Evolutionary conservation across 768 basidiomycete genomes (phyloP).

Genomic region (Kwoniella heveanensis): DNA sequence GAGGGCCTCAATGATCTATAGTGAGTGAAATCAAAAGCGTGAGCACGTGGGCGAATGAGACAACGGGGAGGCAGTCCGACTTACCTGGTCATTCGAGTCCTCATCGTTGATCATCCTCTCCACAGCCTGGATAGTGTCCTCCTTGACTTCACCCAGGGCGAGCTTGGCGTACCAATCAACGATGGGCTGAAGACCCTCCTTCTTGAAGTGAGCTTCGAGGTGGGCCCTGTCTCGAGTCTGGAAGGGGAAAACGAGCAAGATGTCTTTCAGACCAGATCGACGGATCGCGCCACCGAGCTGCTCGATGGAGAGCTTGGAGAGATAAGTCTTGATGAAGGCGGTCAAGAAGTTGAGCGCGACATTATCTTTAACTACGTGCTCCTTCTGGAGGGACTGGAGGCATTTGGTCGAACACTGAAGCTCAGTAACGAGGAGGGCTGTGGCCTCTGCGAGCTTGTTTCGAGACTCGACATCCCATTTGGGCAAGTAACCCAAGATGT

Average conservation of each 20-base stretch:
- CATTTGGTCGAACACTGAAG: constrained; percentile 77
- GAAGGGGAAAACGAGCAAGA: constrained; percentile 77
- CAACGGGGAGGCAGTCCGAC: neutral
- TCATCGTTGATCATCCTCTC: constrained; percentile 65
- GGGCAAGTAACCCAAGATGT: constrained; percentile 70
- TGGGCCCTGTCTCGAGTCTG: constrained; percentile 73
- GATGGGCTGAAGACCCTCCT: constrained; percentile 73
- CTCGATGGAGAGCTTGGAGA: constrained; percentile 81
- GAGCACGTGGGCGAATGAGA: constrained; percentile 6
- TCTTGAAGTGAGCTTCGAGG: constrained; percentile 85
- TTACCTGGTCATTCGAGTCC: constrained; percentile 70
- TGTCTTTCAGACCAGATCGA: constrained; percentile 78
- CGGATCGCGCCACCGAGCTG: constrained; percentile 80
- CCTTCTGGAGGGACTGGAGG: constrained; percentile 81
- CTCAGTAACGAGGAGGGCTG: constrained; percentile 80
- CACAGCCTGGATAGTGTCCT: constrained; percentile 69
- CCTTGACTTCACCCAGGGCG: constrained; percentile 79
- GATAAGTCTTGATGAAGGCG: constrained; percentile 76
- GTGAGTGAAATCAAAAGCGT: neutral
- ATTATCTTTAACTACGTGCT: constrained; percentile 93
- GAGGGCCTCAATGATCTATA: constrained; percentile 80
- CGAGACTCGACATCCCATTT: constrained; percentile 76
- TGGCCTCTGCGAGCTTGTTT: constrained; percentile 79
- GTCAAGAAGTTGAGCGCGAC: constrained; percentile 76
- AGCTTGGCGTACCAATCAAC: constrained; percentile 95